Evolutionary conservation across 495 filamentous ascomycete species (phyloP), one percentile per base, ranked within the genome.

Genomic region (Penicillium odoratum): DNA sequence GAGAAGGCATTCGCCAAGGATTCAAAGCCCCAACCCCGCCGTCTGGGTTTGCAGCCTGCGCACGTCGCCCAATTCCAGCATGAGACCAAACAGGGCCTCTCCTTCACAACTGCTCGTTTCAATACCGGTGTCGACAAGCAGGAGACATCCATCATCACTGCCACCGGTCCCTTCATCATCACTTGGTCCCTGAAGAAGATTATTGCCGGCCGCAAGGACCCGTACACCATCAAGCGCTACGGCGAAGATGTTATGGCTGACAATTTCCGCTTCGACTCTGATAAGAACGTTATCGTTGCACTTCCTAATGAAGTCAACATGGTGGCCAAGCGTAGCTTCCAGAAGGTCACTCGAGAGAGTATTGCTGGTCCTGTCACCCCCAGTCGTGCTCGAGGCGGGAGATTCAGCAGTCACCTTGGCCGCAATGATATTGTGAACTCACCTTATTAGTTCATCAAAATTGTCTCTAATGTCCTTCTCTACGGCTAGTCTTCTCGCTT

Each of bases 261-360:
- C 68, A 95, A 98, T 70, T 98, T 98, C 87, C 90, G 92, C 61
- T 98, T 93, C 64, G 93, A 93, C 31, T 90, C 86, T 11, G 94
- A 98, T 69, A 96, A 96, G 82, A 97, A 97, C 63, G 90, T 98
- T 59, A 97, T 98, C 67, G 93, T 98, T 21, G 94, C 94, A 1
- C 76, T 98, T 58, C 92, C 95, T 4, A 96, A 98, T 69, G 93
- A 97, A 74, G 93, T 98, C 60, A 93, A 97, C 71, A 97, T 97
- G 93, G 90, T 98, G 26, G 87, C 85, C 44, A 91, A 91, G 73
- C 81, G 86, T 59, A 85, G 83, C 61, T 85, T 98, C 69, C 90
- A 89, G 82, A 88, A 83, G 73, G 91, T 93, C 3, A 97, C 95
- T 5, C 79, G 94, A 38, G 92, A 98, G 81, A 96, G 91, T 66